These are phyloP conservation scores for Zygosaccharomyces lentus DNA, from an alignment of 805 yeast genomes.

Conservation along the genomic window DNA sequence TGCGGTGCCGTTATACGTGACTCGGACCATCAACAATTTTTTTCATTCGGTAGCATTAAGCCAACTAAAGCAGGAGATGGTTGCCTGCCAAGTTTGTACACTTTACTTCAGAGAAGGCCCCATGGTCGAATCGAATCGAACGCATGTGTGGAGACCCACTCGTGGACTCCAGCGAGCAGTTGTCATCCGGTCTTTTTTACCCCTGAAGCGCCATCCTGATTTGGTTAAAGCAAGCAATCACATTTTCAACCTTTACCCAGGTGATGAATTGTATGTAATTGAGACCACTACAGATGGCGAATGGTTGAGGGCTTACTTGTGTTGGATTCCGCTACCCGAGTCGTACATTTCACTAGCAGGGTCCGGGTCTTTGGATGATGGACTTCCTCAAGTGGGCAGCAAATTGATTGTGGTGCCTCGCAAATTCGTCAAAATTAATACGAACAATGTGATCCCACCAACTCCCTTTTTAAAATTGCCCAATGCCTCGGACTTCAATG, in stretches of 20 bases:
- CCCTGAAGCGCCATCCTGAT: slow-evolving; percentile 39
- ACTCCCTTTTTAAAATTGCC: slow-evolving; percentile 33
- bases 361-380: slow-evolving; percentile 48
- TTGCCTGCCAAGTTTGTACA: background rate
- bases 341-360: slow-evolving; percentile 53
- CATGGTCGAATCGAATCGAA: slow-evolving; percentile 1
- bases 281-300: slow-evolving; percentile 50
- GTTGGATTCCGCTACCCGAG: slow-evolving; percentile 64
- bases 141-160: slow-evolving; percentile 44
- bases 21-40: background rate
- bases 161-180: slow-evolving; percentile 43
- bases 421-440: slow-evolving; percentile 45
- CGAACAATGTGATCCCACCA: slow-evolving; percentile 40
- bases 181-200: slow-evolving; percentile 43
- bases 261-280: slow-evolving; percentile 73
- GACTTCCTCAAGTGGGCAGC: slow-evolving; percentile 53
- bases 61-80: background rate
- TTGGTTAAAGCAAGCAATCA: slow-evolving; percentile 33
- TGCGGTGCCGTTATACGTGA: background rate
- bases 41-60: background rate
- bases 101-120: background rate
- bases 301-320: slow-evolving; percentile 79
- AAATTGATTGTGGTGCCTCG: slow-evolving; percentile 60
- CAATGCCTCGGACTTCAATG: slow-evolving; percentile 19
- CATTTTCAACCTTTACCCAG: slow-evolving; percentile 58